Evolutionary conservation across 2,329 filamentous ascomycete genomes (phyloP), one percentile per base, ranked within the genome.

Genomic region (Colletotrichum sp.): DNA sequence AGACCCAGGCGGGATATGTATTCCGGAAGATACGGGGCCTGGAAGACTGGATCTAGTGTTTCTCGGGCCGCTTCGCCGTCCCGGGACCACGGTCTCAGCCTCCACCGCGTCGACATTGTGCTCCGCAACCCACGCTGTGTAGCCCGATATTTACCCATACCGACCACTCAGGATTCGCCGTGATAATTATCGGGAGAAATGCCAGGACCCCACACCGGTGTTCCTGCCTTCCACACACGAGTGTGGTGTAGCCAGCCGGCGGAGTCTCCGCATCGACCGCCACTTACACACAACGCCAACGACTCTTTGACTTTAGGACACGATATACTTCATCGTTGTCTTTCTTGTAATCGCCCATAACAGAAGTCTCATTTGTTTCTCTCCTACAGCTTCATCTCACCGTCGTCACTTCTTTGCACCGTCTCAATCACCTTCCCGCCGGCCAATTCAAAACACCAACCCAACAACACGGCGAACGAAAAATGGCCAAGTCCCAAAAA

Each of bases 331-430:
- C n/a, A 52, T 52, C 9, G 39, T 49, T n/a, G 18, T 12, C 39
- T 18, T 49, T 12, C 39, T 49, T 49, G 7, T 2, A 12, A 49
- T 2, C 39, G 39, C 3, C 5, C 39, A n/a, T 6, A n/a, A n/a
- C 3, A 2, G 9, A 0, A 49, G 0, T 6, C 18, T n/a, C 18
- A n/a, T 52, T 18, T 52, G n/a, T 52, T 2, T 49, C 18, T 21
- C 44, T 52, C 4, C 44, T 13, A 0, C n/a, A 21, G 10, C n/a
- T 21, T 13, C 10, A 4, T 13, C 0, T 18, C 0, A 21, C 12
- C 18, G 9, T 49, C 9, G 18, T 49, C 39, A 49, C 39, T 49
- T 49, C 18, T 49, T 10, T n/a, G 1, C 26, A 5, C 26, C 26
- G 2, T 18, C 57, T 18, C 2, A 18, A 9, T 28, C 13, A 24